phyloP scores from a whole-genome alignment of 495 filamentous ascomycete species.

The Halenospora varia region DNA sequence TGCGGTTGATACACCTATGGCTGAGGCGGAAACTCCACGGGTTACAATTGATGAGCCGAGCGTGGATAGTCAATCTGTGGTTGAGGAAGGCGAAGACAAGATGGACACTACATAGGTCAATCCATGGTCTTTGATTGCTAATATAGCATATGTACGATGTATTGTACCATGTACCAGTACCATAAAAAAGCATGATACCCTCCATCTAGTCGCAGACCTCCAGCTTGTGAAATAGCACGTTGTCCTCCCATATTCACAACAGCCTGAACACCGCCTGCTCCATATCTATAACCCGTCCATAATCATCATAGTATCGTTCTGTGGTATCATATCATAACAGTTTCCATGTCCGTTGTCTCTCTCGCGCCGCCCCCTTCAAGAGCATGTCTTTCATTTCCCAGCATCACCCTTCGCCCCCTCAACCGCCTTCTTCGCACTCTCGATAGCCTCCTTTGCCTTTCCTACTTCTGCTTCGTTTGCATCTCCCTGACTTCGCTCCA shows the following conservation, averaged over 20 bases:
- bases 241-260: slow-evolving; percentile 7
- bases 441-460: slow-evolving; percentile 48
- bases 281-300: slow-evolving; percentile 9
- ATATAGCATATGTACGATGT: slow-evolving; percentile 13
- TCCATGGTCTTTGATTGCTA: neutral
- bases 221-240: slow-evolving; percentile 5
- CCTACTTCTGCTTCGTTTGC: slow-evolving; percentile 57
- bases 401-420: slow-evolving; percentile 6
- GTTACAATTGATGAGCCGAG: slow-evolving; percentile 49
- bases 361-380: no score
- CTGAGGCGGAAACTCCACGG: slow-evolving; percentile 39
- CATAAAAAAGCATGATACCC: slow-evolving; percentile 29
- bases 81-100: slow-evolving; percentile 40
- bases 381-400: no score
- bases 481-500: slow-evolving; percentile 57
- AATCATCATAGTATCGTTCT: neutral
- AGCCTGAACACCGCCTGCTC: no score
- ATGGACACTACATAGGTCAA: slow-evolving; percentile 61
- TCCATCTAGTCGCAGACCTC: slow-evolving; percentile 10
- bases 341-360: no score
- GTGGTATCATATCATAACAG: slow-evolving; percentile 26
- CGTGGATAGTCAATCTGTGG: neutral
- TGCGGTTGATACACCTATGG: slow-evolving; percentile 25
- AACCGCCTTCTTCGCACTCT: slow-evolving; percentile 27
- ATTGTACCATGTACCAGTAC: no score